Base-by-base conservation (phyloP, 2,329 filamentous ascomycete species). In the Penicillium glabrum region DNA sequence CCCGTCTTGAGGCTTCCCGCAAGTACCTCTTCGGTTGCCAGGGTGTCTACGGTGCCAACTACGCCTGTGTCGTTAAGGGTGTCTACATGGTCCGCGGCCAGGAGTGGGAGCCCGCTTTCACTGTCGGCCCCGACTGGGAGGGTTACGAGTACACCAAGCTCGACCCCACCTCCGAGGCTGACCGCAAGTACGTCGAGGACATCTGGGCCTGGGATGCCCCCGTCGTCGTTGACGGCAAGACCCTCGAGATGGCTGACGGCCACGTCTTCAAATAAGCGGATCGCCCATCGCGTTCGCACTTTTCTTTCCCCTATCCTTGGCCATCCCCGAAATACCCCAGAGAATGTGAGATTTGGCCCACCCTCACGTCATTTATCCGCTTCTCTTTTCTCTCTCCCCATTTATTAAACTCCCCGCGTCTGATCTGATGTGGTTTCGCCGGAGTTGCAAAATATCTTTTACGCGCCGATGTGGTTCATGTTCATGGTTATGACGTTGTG, bases 121-220 rank as follows among this genome's bases (percentile, higher is more conserved):
- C 98, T 70, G 95, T 99, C 72, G 95, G 93, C 74, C 95, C 95
- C 71, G 95, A 99, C 82, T 92, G 85, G 79, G 95, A 99, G 86
- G 93, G 89, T 83, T 99, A 98, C 86, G 79, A 85, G 69, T 98
- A 98, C 87, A 89, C 82, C 78, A 98, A 97, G 89, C 91, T 99
- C 72, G 93, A 99, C 84, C 89, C 86, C 75, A 86, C 79, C 77
- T 96, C 91, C 77, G 77, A 84, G 54, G 91, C 93, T 79, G 91
- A 98, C 85, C 86, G 84, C 75, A 88, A 89, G 76, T 93, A 90
- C 76, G 83, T 99, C 73, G 87, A 95, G 74, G 87, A 89, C 75
- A 83, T 89, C 80, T 99, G 95, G 95, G 83, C 86, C 62, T 96
- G 92, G 90, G 95, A 98, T 78, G 89, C 91, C 82, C 87, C 90